Evolutionary conservation across 2,329 filamentous ascomycete genomes (phyloP).

Genomic region (Bisporella sp.): DNA sequence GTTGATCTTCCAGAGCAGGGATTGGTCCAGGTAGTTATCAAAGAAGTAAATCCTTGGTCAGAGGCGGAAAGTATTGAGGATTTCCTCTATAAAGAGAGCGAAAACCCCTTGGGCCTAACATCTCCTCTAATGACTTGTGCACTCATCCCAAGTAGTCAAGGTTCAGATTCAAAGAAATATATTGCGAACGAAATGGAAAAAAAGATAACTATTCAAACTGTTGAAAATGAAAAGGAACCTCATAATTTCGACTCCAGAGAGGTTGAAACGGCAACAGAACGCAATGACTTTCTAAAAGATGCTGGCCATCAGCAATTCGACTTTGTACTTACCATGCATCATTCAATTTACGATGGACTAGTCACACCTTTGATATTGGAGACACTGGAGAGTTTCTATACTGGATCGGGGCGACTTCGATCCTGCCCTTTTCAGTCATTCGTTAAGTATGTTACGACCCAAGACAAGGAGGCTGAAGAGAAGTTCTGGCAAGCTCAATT

Average conservation of each 20-base stretch:
- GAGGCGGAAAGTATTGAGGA: background rate
- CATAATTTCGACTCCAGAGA: too few species aligned
- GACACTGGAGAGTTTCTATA: background rate
- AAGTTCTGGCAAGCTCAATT: background rate
- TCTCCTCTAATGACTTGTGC: background rate
- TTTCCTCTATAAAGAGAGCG: background rate
- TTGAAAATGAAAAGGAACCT: too few species aligned
- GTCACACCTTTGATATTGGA: too few species aligned
- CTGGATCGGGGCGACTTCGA: background rate
- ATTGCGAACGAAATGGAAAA: too few species aligned
- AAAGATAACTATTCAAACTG: too few species aligned
- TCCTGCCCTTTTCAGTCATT: background rate
- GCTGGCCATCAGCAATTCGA: background rate
- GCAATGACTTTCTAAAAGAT: too few species aligned
- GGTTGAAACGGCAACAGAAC: too few species aligned
- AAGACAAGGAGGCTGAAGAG: background rate
- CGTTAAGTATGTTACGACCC: background rate
- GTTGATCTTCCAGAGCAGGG: background rate
- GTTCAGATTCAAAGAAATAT: background rate
- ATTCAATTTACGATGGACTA: background rate
- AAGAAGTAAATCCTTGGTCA: background rate
- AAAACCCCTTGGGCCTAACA: background rate
- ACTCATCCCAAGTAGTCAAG: background rate
- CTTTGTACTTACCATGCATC: background rate
- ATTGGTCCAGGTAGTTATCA: background rate